Evolutionary conservation across 2,329 filamentous ascomycete genomes (phyloP), one percentile per base, ranked within the genome.

Genomic region (Orbilia oligospora): DNA sequence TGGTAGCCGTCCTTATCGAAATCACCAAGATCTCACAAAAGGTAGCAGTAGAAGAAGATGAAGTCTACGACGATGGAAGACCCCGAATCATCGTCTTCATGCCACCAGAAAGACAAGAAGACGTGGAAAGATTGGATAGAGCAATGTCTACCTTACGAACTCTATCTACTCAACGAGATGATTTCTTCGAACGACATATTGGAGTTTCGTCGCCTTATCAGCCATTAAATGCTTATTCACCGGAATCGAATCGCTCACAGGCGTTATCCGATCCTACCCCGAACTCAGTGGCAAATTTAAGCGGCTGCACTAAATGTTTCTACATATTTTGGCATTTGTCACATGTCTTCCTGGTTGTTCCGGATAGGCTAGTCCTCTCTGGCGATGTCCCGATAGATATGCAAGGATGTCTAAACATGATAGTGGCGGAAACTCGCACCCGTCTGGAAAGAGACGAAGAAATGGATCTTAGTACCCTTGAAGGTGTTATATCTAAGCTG

Each of bases 291-390:
- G 55, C 79, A 27, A 80, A 80, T 20, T 76, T 81, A 12, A 79
- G 80, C 65, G 81, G 81, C 22, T 82, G 81, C 41, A 81, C 80
- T 20, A 82, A 81, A 53, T 80, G 80, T 24, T 82, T 82, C 46
- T 82, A 82, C 61, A 76, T 82, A 58, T 80, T 81, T 58, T 81
- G 81, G 80, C 81, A 82, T 65, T 66, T 82, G 5, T 81, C 81
- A 1, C 80, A 80, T 18, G 80, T 82, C 30, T 81, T 81, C 51
- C 58, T 82, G 12, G 80, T 81, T 27, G 79, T 82, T 27, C 81
- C 81, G 3, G 81, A 82, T 53, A 44, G 81, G 30, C 71, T 82
- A 8, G 77, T 79, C n/a, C 79, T 82, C 18, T 80, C 80, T 30
- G 81, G 80, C 30, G 81, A 81, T 48, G 80, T 81, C 8, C 81